Base-by-base conservation (phyloP, 805 yeast species). In the Hanseniaspora clermontiae region DNA sequence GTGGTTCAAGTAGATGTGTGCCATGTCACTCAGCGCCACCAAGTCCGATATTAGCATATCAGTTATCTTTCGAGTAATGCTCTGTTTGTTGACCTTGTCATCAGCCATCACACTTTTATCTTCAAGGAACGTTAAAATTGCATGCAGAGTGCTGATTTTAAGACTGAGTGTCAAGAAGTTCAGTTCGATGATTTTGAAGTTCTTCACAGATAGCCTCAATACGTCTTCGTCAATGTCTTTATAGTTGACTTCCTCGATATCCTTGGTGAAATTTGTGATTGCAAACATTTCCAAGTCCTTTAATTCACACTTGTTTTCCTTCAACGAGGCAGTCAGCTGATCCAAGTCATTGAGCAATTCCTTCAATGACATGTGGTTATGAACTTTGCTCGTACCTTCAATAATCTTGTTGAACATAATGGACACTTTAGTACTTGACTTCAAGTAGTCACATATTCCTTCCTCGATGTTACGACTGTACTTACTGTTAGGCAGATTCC, bases 161-260 rank as follows among this genome's bases (percentile, higher is more conserved):
- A 40, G 15, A 29, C 42, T 57, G 11, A 46, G 24, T 9, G 36
- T 14, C 4, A 51, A n/a, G 11, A 57, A 20, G 34, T 51, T 51
- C 7, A 57, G 27, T 42, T 57, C 59, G 4, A 57, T 17, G 27
- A 51, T 57, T 20, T 43, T 51, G 36, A 46, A 57, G 17, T 57
- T 57, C 1, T 31, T 11, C 9, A 57, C 19, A 15, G 51, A 51
- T 0, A 43, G 15, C 10, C 14, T 24, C 45, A 48, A 29, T 24
- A 48, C 38, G 19, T 43, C 47, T 12, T 24, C 32, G 12, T 50
- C 20, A 12, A 55, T 20, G 7, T 20, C 17, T 12, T 47, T n/a
- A 15, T 54, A 47, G 9, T 54, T 53, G 15, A 49, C 27, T n/a
- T 55, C 53, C n/a, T 49, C 58, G 36, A 49, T 48, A 29, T 48